Evolutionary conservation across 1,139 yeast genomes (phyloP).

Genomic region (Scheffersomyces quercinus): DNA sequence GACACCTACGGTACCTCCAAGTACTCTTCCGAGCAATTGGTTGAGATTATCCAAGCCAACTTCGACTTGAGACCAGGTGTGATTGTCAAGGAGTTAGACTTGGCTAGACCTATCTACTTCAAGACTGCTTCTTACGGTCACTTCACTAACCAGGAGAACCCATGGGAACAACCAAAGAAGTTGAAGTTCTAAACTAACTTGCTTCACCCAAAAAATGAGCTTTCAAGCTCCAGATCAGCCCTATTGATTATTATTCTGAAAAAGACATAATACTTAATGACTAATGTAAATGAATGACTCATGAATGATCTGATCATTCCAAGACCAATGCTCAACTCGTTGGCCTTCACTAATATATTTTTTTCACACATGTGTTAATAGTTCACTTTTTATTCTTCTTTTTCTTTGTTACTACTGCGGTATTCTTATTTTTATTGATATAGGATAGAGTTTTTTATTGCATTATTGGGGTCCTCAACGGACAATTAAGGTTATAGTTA

Average conservation of each 20-base stretch:
- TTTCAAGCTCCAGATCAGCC: too few relatives aligned
- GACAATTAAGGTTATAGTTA: constrained; percentile 35
- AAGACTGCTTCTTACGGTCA: constrained; percentile 99
- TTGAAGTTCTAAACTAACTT: constrained; percentile 60
- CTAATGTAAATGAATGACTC: constrained; percentile 47
- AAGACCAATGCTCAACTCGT: constrained; percentile 57
- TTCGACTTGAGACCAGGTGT: constrained; percentile 99
- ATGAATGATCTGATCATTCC: constrained; percentile 11
- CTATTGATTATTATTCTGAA: too few relatives aligned
- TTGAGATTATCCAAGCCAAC: constrained; percentile 86
- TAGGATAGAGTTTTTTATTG: constrained; percentile 48
- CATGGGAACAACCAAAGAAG: constrained; percentile 98
- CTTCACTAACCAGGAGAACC: constrained; percentile 97
- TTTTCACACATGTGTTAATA: constrained; percentile 4
- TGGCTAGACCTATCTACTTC: constrained; percentile 98
- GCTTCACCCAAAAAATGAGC: too few relatives aligned
- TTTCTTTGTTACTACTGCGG: constrained; percentile 14
- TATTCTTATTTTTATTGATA: constrained; percentile 17
- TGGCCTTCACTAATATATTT: constrained; percentile 21
- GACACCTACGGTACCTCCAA: constrained; percentile 98
- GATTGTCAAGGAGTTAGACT: constrained; percentile 91
- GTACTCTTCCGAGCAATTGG: constrained; percentile 85
- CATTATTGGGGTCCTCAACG: constrained; percentile 58
- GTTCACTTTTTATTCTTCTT: constrained; percentile 13
- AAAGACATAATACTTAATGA: constrained; percentile 29